Base-by-base conservation (phyloP, 1,139 yeast species). In the Kodamaea derodonti region DNA sequence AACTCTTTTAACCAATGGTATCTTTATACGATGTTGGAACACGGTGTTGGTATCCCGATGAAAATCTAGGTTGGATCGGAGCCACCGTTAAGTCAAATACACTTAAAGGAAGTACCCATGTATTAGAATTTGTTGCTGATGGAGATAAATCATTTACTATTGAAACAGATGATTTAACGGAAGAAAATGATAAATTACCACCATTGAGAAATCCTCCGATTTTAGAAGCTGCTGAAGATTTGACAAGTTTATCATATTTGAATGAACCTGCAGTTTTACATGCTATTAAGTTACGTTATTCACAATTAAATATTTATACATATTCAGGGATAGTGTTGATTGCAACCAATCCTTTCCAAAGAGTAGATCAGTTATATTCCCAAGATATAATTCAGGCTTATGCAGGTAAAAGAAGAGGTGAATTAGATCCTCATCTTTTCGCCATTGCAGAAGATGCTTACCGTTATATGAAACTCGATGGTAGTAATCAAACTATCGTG, bases 371-470 rank as follows among this genome's bases (percentile, higher is more conserved):
- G 51, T 71, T 92, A 37, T 94, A 94, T 58, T 81, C 95, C 7
- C 84, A 85, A 32, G 96, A 90, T 49, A 85, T 88, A 56, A 86
- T 92, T 41, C 95, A 88, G 58, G 92, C 95, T 12, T 92, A 92
- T 58, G 86, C 96, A 9, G 95, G 96, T 24, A 84, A 82, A 52
- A 77, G 86, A 52, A 75, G 97, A 54, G 97, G 96, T 25, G 97
- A 90, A 54, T 74, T 87, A 44, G 97, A 90, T 50, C 98, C 98
- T 3, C 98, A 92, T 69, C 72, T 92, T 56, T 92, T 92, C 58
- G 97, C 97, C 34, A 92, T 92, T 53, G 98, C 98, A 14, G 97
- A 92, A 59, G 97, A 92, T 52, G 97, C 98, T n/a, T 90, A 88
- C 56, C 72, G 95, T 54, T 84, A 95, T 58, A 90, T 92, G 98